phyloP scores from a whole-genome alignment of 345 rosid genomes.

The Rhizophora mangle region DNA sequence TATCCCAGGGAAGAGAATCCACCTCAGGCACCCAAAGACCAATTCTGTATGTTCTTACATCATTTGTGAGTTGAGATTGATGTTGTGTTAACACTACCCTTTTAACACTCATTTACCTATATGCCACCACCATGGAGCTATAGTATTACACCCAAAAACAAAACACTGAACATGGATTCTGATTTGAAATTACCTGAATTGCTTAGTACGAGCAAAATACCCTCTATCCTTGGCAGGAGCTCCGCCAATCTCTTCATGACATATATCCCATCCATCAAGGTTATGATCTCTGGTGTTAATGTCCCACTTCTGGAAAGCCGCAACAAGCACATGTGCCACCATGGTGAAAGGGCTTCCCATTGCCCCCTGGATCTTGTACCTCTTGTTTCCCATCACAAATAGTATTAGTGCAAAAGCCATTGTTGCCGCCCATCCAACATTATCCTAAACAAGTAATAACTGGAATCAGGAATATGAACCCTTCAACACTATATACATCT shows the following conservation, averaged over 20 bases:
- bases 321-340: conserved; percentile 67
- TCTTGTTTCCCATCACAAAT: conserved; percentile 55
- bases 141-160: not conserved
- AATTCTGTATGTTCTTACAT: too few species aligned
- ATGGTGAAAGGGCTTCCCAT: conserved; percentile 64
- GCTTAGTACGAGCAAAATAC: conserved; percentile 45
- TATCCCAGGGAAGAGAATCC: too few species aligned
- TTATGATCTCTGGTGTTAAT: conserved; percentile 27
- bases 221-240: not conserved
- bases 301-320: conserved; percentile 59
- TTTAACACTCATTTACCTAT: too few species aligned
- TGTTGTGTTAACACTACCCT: too few species aligned
- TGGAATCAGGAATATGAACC: not conserved
- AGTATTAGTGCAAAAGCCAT: conserved; percentile 39
- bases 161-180: not conserved
- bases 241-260: conserved; percentile 26
- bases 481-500: not conserved
- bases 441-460: conserved; percentile 40
- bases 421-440: conserved; percentile 69
- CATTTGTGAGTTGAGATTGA: too few species aligned
- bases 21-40: too few species aligned
- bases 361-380: conserved; percentile 50
- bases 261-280: conserved; percentile 32
- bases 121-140: too few species aligned
- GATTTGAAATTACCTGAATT: conserved; percentile 50